A percentile compares a stretch with the other conserved stretches of the same genome.
These are phyloP conservation scores for Syzygium aromaticum DNA, from an alignment of 345 rosid species.

Conservation along the genomic window DNA sequence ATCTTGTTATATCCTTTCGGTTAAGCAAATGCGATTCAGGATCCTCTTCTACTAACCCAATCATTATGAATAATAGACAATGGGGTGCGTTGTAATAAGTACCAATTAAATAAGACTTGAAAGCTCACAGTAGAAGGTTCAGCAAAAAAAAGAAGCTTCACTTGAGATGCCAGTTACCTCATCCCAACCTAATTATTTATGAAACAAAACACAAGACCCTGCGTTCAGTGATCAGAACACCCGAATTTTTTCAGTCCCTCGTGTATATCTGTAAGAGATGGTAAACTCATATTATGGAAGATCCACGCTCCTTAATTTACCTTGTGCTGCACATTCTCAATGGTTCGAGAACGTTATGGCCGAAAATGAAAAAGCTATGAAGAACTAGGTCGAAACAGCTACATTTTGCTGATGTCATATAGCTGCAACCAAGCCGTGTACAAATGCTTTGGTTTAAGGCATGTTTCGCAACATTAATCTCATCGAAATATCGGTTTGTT, in stretches of 20 bases:
- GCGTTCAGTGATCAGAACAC: not conserved
- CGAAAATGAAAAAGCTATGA: not conserved
- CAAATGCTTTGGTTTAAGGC: not conserved
- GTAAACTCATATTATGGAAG: not conserved
- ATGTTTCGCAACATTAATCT: not conserved
- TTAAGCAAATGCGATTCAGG: no score
- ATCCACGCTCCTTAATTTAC: not conserved
- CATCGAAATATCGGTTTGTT: not conserved
- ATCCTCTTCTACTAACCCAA: no score
- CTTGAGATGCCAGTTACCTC: no score
- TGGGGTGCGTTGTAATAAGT: no score
- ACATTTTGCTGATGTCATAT: not conserved
- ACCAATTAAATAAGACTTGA: no score
- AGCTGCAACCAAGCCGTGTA: not conserved
- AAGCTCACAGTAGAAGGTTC: no score
- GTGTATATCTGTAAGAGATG: not conserved
- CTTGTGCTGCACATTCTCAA: not conserved
- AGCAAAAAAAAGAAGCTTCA: no score
- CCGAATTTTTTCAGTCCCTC: not conserved
- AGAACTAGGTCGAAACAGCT: not conserved
- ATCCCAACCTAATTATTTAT: no score
- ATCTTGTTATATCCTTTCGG: no score
- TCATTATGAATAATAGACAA: no score
- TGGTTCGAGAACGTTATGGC: not conserved
- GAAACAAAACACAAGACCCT: no score